These are phyloP conservation scores for Kwoniella dejecticola DNA, from an alignment of 768 basidiomycete genomes.

Conservation along the genomic window DNA sequence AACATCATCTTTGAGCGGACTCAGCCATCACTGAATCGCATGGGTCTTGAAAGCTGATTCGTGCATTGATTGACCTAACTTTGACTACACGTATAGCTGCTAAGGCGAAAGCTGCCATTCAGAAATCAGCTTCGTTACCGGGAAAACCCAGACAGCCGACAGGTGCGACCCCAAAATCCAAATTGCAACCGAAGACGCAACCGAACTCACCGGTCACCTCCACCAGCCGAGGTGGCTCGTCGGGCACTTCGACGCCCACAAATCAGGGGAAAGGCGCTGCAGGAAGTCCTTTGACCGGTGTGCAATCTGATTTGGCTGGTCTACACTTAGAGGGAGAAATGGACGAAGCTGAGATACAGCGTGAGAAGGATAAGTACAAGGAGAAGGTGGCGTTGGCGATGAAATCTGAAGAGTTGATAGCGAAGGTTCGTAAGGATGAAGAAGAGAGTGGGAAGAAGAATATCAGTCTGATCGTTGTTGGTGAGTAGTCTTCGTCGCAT, in stretches of 20 bases:
- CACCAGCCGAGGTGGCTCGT: slow-evolving; percentile 26
- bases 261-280: slow-evolving; percentile 5
- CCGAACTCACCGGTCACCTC: slow-evolving; percentile 30
- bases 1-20: too few species aligned
- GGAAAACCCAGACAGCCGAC: slow-evolving; percentile 34
- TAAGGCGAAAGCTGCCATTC: slow-evolving; percentile 36
- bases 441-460: slow-evolving; percentile 64
- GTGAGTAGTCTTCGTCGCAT: slow-evolving; percentile 60
- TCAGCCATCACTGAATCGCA: too few species aligned
- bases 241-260: slow-evolving; percentile 27
- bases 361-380: slow-evolving; percentile 45
- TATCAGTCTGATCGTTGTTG: slow-evolving; percentile 87
- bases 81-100: slow-evolving; percentile 31
- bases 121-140: slow-evolving; percentile 47
- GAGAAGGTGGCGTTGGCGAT: slow-evolving; percentile 65
- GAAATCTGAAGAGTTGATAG: slow-evolving; percentile 77
- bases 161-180: slow-evolving; percentile 11
- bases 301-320: slow-evolving; percentile 71
- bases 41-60: background rate
- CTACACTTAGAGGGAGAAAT: slow-evolving; percentile 66
- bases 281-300: slow-evolving; percentile 57
- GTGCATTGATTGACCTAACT: slow-evolving; percentile 5
- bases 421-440: slow-evolving; percentile 68
- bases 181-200: slow-evolving; percentile 28
- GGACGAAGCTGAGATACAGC: slow-evolving; percentile 52